phyloP scores from a whole-genome alignment of 148 eudicot genomes.

The Rhododendron kiyosumense region DNA sequence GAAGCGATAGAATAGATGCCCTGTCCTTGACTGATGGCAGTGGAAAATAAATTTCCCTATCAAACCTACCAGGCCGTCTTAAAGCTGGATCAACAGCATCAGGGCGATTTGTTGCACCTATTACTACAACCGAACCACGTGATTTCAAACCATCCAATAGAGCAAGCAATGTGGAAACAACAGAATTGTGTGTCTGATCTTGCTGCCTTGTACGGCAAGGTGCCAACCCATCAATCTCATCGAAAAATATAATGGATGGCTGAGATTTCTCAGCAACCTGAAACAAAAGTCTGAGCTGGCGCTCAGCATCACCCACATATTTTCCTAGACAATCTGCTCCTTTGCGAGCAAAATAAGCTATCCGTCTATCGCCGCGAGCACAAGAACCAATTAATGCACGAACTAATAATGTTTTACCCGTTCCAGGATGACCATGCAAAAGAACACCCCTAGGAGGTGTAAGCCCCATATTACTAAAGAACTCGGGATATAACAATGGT shows the following conservation, averaged over 20 bases:
- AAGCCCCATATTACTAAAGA: conserved; percentile 72
- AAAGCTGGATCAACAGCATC: conserved; percentile 97
- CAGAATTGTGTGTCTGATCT: conserved; percentile 98
- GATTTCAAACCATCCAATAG: conserved; percentile 94
- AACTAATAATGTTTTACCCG: conserved; percentile 90
- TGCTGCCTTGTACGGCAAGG: conserved; percentile 94
- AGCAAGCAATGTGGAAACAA: conserved; percentile 94
- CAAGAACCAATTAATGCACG: conserved; percentile 90
- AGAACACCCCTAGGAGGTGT: conserved; percentile 97
- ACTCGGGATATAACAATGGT: conserved; percentile 89
- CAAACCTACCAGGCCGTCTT: conserved; percentile 96
- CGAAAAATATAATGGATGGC: conserved; percentile 93
- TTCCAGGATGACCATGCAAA: conserved; percentile 97
- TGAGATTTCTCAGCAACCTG: conserved; percentile 97
- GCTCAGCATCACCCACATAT: conserved; percentile 99
- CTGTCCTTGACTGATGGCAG: conserved; percentile 78
- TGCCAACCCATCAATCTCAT: conserved; percentile 96
- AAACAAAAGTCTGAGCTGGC: conserved; percentile 90
- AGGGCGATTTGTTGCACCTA: conserved; percentile 97
- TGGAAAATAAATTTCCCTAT: conserved; percentile 93
- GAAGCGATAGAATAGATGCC: conserved; percentile 82
- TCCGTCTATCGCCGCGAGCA: conserved; percentile 84
- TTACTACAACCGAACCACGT: conserved; percentile 94
- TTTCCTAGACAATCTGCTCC: conserved; percentile 98
- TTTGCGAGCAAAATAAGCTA: conserved; percentile 97